A percentile compares a stretch with the other conserved stretches of the same genome.
Conservation (phyloP, 1,139 yeast species). For the Dujonia santamariae region DNA sequence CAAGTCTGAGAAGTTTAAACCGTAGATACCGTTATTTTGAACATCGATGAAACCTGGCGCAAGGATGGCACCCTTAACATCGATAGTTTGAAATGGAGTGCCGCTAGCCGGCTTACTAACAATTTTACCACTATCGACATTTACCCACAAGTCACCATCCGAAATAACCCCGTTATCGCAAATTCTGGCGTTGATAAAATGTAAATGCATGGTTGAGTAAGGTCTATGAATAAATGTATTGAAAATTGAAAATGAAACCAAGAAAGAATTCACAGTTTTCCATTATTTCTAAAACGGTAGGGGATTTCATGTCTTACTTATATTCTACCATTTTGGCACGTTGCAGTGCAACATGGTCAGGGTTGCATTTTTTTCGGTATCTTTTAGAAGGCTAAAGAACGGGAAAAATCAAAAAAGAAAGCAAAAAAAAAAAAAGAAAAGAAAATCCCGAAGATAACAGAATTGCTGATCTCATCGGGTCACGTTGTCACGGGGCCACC, state of each 20-base stretch:
- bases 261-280: background rate
- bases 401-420: no score
- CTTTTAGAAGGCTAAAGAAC: no score
- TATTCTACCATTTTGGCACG: no score
- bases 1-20: constrained; percentile 51
- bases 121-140: constrained; percentile 44
- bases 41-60: constrained; percentile 64
- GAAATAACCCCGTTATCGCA: constrained; percentile 49
- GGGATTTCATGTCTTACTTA: no score
- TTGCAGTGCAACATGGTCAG: no score
- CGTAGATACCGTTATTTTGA: constrained; percentile 62
- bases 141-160: constrained; percentile 44
- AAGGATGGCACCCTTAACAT: constrained; percentile 46
- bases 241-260: background rate
- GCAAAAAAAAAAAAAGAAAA: no score
- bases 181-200: constrained; percentile 50
- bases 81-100: constrained; percentile 25
- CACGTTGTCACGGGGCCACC: no score
- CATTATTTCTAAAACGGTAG: background rate
- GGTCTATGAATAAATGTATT: background rate
- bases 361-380: no score
- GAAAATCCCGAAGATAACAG: no score
- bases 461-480: no score
- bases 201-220: constrained; percentile 11
- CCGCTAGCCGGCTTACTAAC: constrained; percentile 22